Evolutionary conservation across 2,329 filamentous ascomycete genomes (phyloP), one percentile per base, ranked within the genome.

Genomic region (Alternaria burnsii): DNA sequence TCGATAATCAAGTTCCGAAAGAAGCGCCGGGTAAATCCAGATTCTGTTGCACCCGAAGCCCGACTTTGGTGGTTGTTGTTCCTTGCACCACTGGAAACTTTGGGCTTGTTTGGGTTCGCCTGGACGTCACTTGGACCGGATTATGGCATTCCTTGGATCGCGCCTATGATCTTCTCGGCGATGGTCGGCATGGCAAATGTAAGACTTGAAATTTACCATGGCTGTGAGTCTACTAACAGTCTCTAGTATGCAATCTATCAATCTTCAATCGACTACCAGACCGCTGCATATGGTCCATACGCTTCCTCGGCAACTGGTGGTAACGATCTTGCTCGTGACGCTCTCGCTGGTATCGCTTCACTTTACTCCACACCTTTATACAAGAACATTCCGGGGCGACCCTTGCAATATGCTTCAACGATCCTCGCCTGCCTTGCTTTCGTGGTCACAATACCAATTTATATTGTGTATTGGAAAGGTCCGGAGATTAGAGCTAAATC

Each of bases 261-360:
- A 87, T 88, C 89, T 1, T 91, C 89, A 1, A 90, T 92, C 65
- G 89, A 93, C 76, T 93, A 93, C 79, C 91, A 92, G 86, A 86
- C 91, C 14, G 88, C 87, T 52, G 88, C 89, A 1, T 90, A 92
- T 68, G 91, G 90, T 0, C 87, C 87, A 0, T 92, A 91, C 74
- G 87, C 89, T 2, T 90, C 90, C 1, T 91, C 89, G 0, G 91
- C 91, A 0, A 92, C 90, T 0, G 91, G 90, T 41, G 90, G 90
- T 20, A 93, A 93, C 64, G 91, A 90, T 2, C 92, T 90, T 79
- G 85, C 89, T 3, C 85, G 91, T 66, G 90, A 93, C 71, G 88
- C 92, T 77, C 80, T 93, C 0, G 91, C 90, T 2, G 90, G 91
- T 76, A 83, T 92, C 9, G 85, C 91, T 1, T 90, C 89, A 0